Base-by-base conservation (phyloP, 148 eudicot genomes). In the Rheum nobile region DNA sequence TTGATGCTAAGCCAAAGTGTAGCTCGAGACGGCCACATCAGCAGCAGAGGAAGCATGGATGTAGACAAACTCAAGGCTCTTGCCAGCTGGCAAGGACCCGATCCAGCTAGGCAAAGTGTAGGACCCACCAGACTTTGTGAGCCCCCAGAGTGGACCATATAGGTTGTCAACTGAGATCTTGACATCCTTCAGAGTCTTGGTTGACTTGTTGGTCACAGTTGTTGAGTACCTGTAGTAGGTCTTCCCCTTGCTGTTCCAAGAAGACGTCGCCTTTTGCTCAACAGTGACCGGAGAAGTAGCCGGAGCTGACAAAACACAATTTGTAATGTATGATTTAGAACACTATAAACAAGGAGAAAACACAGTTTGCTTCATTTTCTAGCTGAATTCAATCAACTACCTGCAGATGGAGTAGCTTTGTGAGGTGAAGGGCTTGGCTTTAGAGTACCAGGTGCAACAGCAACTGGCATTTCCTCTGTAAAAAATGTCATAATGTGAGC, bases 141-240 rank as follows among this genome's bases (percentile, higher is more conserved):
- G 89, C 22, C 99, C 99, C 91, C 96, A 95, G 17, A 95, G 47
- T 59, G 97, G 96, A 77, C 99, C 99, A 69, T 88, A 89, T 73
- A 95, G 91, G 78, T 89, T 86, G 61, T 84, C 80, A 44, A 95
- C 83, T 34, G 75, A 73, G 59, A 95, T 81, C 76, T 86, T 89
- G 75, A 95, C 72, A 81, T 79, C 76, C 84, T 81, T 88, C 63
- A 95, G 65, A 28, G 86, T 84, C 77, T 88, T 92, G 29, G 75
- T 12, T 24, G 99, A 95, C 71, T 87, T 95, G 91, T 95, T 95
- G 41, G 92, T 95, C 74, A 95, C 79, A 19, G 46, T 79, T 46
- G 88, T 82, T 2, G 97, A 86, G 85, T 91, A 95, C 83, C 97
- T 85, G 86, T 92, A 88, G 88, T 86, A 92, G n/a, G 89, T 95